These are phyloP conservation scores for Phalaenopsis aphrodite DNA, from an alignment of 106 monocot species.

Conservation along the genomic window DNA sequence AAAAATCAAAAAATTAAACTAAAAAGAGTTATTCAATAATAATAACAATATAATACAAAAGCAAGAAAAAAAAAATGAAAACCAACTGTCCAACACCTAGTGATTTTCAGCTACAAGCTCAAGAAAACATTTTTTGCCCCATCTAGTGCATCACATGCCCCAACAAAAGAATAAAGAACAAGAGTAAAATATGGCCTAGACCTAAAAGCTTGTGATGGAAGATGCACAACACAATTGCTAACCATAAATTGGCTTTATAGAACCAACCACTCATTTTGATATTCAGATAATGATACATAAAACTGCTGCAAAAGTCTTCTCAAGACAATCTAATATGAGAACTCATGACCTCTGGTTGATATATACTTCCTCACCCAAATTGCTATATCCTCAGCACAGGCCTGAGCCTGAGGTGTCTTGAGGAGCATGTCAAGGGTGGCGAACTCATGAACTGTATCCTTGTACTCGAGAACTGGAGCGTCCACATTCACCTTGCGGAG, in stretches of 20 bases:
- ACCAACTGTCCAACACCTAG: background rate
- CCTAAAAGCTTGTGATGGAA: too few relatives aligned
- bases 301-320: too few relatives aligned
- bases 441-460: conserved; percentile 60
- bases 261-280: too few relatives aligned
- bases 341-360: conserved; percentile 47
- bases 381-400: conserved; percentile 57
- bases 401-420: conserved; percentile 65
- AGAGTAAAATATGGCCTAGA: too few relatives aligned
- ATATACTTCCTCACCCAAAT: conserved; percentile 71
- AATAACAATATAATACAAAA: background rate
- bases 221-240: too few relatives aligned
- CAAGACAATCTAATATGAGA: conserved; percentile 36
- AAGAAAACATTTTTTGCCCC: background rate
- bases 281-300: too few relatives aligned
- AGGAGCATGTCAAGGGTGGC: conserved; percentile 57
- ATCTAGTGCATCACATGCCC: too few relatives aligned
- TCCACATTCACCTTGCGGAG: conserved; percentile 63
- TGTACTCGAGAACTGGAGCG: conserved; percentile 62
- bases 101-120: background rate
- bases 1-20: too few relatives aligned
- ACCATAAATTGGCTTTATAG: too few relatives aligned
- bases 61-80: background rate
- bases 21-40: background rate
- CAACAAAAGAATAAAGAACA: too few relatives aligned